Evolutionary conservation across 2,329 filamentous ascomycete species (phyloP).

Genomic region (Aureobasidium sp.): DNA sequence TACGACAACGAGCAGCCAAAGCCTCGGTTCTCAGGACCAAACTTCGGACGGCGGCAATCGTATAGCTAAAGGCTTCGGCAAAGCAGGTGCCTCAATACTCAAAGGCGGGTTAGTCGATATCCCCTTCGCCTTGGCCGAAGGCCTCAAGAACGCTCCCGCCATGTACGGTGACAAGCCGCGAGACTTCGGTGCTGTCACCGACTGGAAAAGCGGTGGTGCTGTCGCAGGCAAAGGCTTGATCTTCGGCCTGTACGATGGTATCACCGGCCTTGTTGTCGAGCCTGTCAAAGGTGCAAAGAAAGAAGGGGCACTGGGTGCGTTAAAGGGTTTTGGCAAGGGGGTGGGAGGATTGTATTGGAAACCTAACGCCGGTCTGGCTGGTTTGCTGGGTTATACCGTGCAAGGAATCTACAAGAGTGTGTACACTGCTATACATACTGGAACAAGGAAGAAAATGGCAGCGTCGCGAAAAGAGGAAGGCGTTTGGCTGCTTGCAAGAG

Average conservation of each 20-base stretch:
- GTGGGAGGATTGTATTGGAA: background rate
- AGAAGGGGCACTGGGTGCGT: background rate
- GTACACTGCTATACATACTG: background rate
- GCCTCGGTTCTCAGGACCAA: background rate
- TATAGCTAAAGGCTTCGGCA: background rate
- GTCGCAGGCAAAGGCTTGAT: slow-evolving; percentile 11
- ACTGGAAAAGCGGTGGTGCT: slow-evolving; percentile 52
- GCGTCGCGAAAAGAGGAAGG: background rate
- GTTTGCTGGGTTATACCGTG: background rate
- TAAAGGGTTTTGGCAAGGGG: background rate
- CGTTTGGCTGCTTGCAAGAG: background rate
- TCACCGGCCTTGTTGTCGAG: slow-evolving; percentile 56
- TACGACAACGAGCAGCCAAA: background rate
- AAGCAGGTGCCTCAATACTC: background rate
- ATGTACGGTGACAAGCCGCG: slow-evolving; percentile 61
- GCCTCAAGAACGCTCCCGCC: slow-evolving; percentile 62
- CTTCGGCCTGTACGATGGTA: slow-evolving; percentile 39
- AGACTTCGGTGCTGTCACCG: slow-evolving; percentile 49
- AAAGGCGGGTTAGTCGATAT: background rate
- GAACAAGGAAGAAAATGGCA: background rate
- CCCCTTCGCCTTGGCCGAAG: slow-evolving; percentile 46
- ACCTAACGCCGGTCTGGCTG: background rate
- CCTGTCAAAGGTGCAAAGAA: slow-evolving; percentile 37
- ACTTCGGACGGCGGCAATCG: background rate
- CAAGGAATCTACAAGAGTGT: background rate